Percentiles rank a stretch among this genome's conserved stretches.
These are phyloP conservation scores for Sclerospora graminicola DNA, from an alignment of 352 stramenopile species.

Conservation along the genomic window DNA sequence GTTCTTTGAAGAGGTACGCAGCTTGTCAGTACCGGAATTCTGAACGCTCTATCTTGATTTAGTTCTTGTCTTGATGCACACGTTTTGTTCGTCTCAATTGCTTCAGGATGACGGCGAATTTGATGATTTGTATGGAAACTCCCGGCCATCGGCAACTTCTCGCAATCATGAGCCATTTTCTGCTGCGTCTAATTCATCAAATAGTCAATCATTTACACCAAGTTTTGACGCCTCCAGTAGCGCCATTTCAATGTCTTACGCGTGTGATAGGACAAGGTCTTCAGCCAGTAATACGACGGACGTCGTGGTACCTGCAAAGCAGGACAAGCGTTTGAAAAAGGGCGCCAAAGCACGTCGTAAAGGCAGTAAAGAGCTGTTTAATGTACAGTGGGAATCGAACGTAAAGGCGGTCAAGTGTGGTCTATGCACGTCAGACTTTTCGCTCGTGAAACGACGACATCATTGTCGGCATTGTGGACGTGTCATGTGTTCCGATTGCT, in stretches of 20 bases:
- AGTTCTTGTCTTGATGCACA: slow-evolving; percentile 1
- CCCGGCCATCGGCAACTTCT: slow-evolving; percentile 1
- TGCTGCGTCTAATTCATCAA: neutral
- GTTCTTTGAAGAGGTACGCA: slow-evolving; percentile 26
- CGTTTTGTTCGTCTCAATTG: slow-evolving; percentile 1
- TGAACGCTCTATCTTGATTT: neutral
- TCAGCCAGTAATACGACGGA: slow-evolving; percentile 13
- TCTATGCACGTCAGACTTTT: slow-evolving; percentile 51
- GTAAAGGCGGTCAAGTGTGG: slow-evolving; percentile 29
- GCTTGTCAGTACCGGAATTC: too few relatives aligned
- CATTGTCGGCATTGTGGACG: slow-evolving; percentile 66
- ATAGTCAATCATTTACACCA: neutral
- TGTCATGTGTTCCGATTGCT: slow-evolving; percentile 74
- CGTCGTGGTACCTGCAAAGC: slow-evolving; percentile 7
- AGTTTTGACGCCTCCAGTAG: slow-evolving; percentile 17
- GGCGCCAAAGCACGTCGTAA: slow-evolving; percentile 25
- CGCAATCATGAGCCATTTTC: slow-evolving; percentile 3
- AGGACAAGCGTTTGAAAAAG: slow-evolving; percentile 5
- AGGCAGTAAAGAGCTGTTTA: slow-evolving; percentile 51
- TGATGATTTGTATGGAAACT: slow-evolving; percentile 55
- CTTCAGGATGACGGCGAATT: slow-evolving; percentile 63
- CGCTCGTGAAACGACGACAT: slow-evolving; percentile 59
- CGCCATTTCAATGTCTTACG: slow-evolving; percentile 15
- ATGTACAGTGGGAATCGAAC: slow-evolving; percentile 55
- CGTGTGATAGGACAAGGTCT: slow-evolving; percentile 13